Base-by-base conservation (phyloP, 2,329 filamentous ascomycete genomes). In the Thelonectria blattea region DNA sequence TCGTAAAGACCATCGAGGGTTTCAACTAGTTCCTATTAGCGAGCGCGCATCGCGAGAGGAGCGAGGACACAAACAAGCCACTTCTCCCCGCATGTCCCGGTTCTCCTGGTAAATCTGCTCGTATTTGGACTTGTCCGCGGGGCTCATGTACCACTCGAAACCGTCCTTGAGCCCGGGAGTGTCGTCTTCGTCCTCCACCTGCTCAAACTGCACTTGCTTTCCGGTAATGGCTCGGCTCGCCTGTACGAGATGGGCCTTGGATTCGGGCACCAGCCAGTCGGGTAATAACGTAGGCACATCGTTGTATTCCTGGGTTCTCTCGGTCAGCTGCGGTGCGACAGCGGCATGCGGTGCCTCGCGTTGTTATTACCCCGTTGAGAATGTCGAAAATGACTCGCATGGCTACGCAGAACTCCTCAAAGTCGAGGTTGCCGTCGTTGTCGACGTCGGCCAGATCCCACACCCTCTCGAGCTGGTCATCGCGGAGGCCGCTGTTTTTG, bases 141-240 rank as follows among this genome's bases (percentile, higher is more conserved):
- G 95, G 61, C 88, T 93, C 92, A 99, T 99, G 80, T 99, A 99
- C 95, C 95, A 99, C 76, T 99, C 95, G 76, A 99, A 99, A 12
- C 94, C 94, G 77, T 97, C 93, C 75, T 96, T 96, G 64, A 99
- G 82, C 1, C 93, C 93, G 1, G 88, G 87, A 4, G 89, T 88
- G 68, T 97, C 93, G 65, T 89, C 87, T 61, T 96, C 91, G 68
- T 93, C 91, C 56, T 93, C 90, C 61, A 96, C 87, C 63, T 88
- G 85, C 76, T 97, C 93, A 75, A 98, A 97, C 68, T 91, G 88
- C 53, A 91, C 85, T 67, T 91, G 90, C 67, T 89, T 88, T 63
- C 90, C 91, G 14, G 89, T 90, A 64, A 99, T 82, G 46, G 93
- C 93, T 56, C 90, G 85, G 65, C 80, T 90, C 15, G 93, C 93